Base-by-base conservation (phyloP, 805 yeast species). In the Brettanomyces sp. region DNA sequence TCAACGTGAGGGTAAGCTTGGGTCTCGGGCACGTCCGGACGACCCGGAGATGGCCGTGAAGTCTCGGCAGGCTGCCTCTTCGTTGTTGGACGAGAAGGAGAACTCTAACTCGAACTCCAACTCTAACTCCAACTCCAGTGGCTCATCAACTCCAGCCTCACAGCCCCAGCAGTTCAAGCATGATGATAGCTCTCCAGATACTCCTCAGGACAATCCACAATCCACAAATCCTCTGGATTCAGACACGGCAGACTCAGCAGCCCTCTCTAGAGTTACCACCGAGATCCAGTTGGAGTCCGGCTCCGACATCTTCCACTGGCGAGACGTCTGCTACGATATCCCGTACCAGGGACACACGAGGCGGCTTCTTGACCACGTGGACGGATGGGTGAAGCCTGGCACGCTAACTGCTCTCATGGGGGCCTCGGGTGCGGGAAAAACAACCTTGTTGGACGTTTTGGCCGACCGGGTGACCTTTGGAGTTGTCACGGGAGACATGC, bases 361-460 rank as follows among this genome's bases (percentile, higher is more conserved):
- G 53, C 69, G 77, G 42, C 70, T 83, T 45, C 64, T 83, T 56
- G 67, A 69, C 49, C 69, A 73, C 47, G 84, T 83, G 47, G 85
- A 80, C 57, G 91, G 91, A 36, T 82, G 84, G 82, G 88, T 83
- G 35, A 80, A 80, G 56, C 89, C 89, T 13, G 88, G 88, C 47
- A 81, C 86, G 39, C 65, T 84, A 56, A 84, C 89, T 41, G 90
- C 91, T 9, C 59, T 75, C 22, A 73, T 75, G 79, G 80, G 80
- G 45, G 77, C 72, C 42, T 73, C 80, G 6, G 80, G 80, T 54
- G 79, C 79, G 25, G 80, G 80, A 53, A 76, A 76, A 52, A 76
- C 80, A 8, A 74, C 80, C 6, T 58, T 75, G 46, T 64, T 75
- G 53, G 75, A 75, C 55, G 68, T 68, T 18, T 62, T 75, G 45